phyloP scores from a whole-genome alignment of 2,329 filamentous ascomycete species.

The Claviceps paspali region DNA sequence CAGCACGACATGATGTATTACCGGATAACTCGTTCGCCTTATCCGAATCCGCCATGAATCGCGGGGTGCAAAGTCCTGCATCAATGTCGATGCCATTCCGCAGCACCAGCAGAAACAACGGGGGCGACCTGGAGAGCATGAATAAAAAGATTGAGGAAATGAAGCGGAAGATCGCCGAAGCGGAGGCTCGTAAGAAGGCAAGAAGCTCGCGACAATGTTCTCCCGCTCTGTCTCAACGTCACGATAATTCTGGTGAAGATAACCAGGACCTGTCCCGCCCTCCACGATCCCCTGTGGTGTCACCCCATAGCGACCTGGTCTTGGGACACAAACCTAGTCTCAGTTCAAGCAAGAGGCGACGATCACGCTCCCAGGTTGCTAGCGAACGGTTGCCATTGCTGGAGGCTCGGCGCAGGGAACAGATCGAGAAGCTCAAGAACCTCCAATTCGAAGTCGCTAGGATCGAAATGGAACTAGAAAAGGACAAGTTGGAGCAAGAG shows the following conservation, averaged over 20 bases:
- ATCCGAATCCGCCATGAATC: conserved; percentile 22
- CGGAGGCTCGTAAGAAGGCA: conserved; percentile 38
- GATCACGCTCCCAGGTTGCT: conserved; percentile 18
- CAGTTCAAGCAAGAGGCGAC: conserved; percentile 6
- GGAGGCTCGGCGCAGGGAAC: conserved; percentile 19
- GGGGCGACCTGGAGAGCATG: conserved; percentile 31
- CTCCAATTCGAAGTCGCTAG: conserved; percentile 31
- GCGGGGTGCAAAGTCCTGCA: conserved; percentile 25
- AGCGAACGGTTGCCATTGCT: conserved; percentile 22
- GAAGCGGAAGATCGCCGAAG: conserved; percentile 42
- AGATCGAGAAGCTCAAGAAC: conserved; percentile 30
- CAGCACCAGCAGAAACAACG: conserved; percentile 17
- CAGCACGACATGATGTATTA: conserved; percentile 20
- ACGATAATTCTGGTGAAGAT: conserved; percentile 12
- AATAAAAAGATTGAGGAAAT: conserved; percentile 45
- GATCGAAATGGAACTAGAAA: conserved; percentile 32
- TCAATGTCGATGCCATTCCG: conserved; percentile 23
- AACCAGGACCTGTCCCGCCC: conserved; percentile 9
- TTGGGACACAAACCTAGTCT: not conserved
- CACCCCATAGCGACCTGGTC: not conserved
- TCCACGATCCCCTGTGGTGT: not conserved
- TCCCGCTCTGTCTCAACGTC: conserved; percentile 14
- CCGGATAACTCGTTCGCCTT: conserved; percentile 31
- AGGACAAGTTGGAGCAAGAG: conserved; percentile 20
- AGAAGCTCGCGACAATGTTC: conserved; percentile 20